phyloP scores from a whole-genome alignment of 108 stramenopile genomes.

The Skeletonema menzelii region DNA sequence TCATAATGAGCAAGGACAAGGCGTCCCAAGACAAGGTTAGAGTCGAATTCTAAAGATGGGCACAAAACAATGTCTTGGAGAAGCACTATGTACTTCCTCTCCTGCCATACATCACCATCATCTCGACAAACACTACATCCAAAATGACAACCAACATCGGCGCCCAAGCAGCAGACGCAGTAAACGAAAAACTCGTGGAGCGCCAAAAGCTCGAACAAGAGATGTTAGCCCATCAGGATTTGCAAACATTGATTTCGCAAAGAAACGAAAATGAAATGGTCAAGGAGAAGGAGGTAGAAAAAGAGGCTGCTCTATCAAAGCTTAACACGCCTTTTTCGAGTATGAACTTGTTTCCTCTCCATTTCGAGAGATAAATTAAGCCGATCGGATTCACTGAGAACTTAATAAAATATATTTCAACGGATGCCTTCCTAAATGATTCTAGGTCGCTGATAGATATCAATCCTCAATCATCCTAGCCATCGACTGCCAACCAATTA shows the following conservation, averaged over 20 bases:
- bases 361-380: too few relatives aligned
- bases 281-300: constrained; percentile 36
- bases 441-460: neutral
- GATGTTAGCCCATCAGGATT: constrained; percentile 50
- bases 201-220: constrained; percentile 78
- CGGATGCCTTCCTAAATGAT: neutral
- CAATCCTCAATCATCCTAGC: constrained; percentile 4
- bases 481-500: constrained; percentile 13
- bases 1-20: too few relatives aligned
- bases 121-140: neutral
- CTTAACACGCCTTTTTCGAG: too few relatives aligned
- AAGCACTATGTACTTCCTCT: too few relatives aligned
- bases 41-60: too few relatives aligned
- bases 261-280: constrained; percentile 86
- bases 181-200: constrained; percentile 77
- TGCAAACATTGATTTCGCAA: constrained; percentile 77
- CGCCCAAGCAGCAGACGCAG: constrained; percentile 69
- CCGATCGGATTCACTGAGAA: too few relatives aligned
- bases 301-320: too few relatives aligned
- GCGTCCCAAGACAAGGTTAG: too few relatives aligned
- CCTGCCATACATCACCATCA: neutral
- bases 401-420: too few relatives aligned
- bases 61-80: too few relatives aligned
- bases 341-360: too few relatives aligned
- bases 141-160: constrained; percentile 27